phyloP scores from a whole-genome alignment of 768 basidiomycete species.

The Leccinum disarticulatum region DNA sequence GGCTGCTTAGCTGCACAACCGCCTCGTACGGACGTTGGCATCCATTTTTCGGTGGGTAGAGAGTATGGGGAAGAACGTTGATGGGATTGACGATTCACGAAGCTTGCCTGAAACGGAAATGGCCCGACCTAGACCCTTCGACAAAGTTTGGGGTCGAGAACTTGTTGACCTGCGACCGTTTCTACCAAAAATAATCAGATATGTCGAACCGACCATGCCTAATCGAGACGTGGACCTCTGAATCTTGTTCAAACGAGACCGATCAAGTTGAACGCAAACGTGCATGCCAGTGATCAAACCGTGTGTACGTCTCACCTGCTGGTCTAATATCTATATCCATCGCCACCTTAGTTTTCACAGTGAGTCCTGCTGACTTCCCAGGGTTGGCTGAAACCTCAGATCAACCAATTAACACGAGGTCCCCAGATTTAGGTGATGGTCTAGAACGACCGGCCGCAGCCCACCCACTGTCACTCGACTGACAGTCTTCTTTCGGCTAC shows the following conservation, averaged over 20 bases:
- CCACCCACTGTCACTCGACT: not conserved
- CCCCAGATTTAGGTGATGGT: conserved; percentile 7
- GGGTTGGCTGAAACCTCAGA: conserved; percentile 12
- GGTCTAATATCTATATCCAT: conserved; percentile 2
- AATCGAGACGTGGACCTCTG: not conserved
- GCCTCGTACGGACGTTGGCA: not conserved
- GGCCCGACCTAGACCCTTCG: not conserved
- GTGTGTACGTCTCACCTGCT: not conserved
- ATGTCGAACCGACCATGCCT: not conserved
- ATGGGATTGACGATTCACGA: too few relatives aligned
- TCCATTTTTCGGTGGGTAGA: not conserved
- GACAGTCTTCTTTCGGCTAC: not conserved
- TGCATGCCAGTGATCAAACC: not conserved
- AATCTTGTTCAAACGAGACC: not conserved
- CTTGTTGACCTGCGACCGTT: not conserved
- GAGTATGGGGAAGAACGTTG: not conserved
- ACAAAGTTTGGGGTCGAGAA: not conserved
- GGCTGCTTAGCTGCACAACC: not conserved
- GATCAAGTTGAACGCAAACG: not conserved
- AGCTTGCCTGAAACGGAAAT: too few relatives aligned
- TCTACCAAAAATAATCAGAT: not conserved
- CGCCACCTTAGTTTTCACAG: not conserved
- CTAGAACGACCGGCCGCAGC: conserved; percentile 6
- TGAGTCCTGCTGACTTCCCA: conserved; percentile 15
- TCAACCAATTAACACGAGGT: not conserved